Evolutionary conservation across 2,329 filamentous ascomycete species (phyloP), one percentile per base, ranked within the genome.

Genomic region (Aspergillus quadricinctus): DNA sequence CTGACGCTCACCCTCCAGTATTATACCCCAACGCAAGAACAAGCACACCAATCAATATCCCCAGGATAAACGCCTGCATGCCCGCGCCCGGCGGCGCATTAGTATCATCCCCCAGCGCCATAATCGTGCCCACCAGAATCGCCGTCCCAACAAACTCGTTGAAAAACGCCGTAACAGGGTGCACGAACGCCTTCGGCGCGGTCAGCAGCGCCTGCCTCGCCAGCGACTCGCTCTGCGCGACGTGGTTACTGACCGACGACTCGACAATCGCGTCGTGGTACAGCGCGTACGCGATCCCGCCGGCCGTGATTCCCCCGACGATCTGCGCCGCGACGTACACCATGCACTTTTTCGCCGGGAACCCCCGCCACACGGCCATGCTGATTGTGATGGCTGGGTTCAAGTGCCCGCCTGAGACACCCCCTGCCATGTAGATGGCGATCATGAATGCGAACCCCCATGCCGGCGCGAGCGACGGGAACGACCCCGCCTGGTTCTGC

Each of bases 381-480:
- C 65, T 48, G 19, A 80, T 68, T 0, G 76, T 76, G 6, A 81
- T 70, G 0, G 72, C 75, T 0, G 79, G 79, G 50, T 79, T 81
- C n/a, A 81, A 67, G 53, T 81, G 78, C 0, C 73, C 77, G 55
- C 79, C 78, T 3, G 75, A 78, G 4, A 80, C 71, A 17, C 78
- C 78, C 61, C 77, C 78, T 1, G 73, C 71, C 3, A 77, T 55
- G 51, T 78, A 79, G 56, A 79, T 77, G 4, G 71, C 78, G 0
- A 79, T 56, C 66, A 70, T 71, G 52, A 70, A 65, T 3, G 57
- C 64, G 19, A 72, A 63, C 1, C 66, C 69, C 68, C 69, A 72
- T 9, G 63, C 60, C 1, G 59, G 53, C 43, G 60, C 61, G 11
- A 64, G 57, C 1, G 66, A 56, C 2, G 59, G 28, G 8, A 62